Percentiles rank a stretch among this genome's conserved stretches.
These are phyloP conservation scores for Gliomastix tumulicola DNA, from an alignment of 2,329 filamentous ascomycete genomes.

Conservation along the genomic window DNA sequence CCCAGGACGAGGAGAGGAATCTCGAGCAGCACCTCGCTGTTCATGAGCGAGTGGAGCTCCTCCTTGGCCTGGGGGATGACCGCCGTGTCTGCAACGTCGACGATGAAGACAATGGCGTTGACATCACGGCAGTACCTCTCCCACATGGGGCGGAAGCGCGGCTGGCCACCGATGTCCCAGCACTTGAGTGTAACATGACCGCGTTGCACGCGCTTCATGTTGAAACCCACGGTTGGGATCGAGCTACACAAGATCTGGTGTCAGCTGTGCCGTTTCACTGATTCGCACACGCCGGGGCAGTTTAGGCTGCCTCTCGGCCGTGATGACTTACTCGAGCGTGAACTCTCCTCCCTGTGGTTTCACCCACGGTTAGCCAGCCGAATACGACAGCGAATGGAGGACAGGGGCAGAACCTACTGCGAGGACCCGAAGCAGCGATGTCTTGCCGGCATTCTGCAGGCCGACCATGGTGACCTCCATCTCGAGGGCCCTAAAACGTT, in stretches of 20 bases:
- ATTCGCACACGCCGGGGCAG: neutral
- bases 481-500: slow-evolving; percentile 68
- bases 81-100: slow-evolving; percentile 84
- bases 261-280: slow-evolving; percentile 17
- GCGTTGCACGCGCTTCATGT: slow-evolving; percentile 97
- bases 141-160: slow-evolving; percentile 98
- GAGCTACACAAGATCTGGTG: slow-evolving; percentile 57
- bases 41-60: slow-evolving; percentile 84
- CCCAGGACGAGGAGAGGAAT: slow-evolving; percentile 92
- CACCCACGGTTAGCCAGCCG: slow-evolving; percentile 8
- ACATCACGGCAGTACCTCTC: slow-evolving; percentile 97
- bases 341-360: slow-evolving; percentile 82
- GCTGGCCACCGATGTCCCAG: slow-evolving; percentile 97
- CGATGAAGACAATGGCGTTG: slow-evolving; percentile 97
- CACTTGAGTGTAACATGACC: slow-evolving; percentile 98
- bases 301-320: neutral
- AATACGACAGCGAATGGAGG: slow-evolving; percentile 7
- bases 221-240: slow-evolving; percentile 97
- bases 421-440: slow-evolving; percentile 84
- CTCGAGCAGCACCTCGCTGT: slow-evolving; percentile 74
- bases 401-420: slow-evolving; percentile 61
- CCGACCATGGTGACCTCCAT: slow-evolving; percentile 99
- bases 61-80: slow-evolving; percentile 81
- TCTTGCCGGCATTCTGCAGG: slow-evolving; percentile 96
- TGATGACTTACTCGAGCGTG: slow-evolving; percentile 82